phyloP scores from a whole-genome alignment of 2,329 filamentous ascomycete species.

The Exophiala viscosa region DNA sequence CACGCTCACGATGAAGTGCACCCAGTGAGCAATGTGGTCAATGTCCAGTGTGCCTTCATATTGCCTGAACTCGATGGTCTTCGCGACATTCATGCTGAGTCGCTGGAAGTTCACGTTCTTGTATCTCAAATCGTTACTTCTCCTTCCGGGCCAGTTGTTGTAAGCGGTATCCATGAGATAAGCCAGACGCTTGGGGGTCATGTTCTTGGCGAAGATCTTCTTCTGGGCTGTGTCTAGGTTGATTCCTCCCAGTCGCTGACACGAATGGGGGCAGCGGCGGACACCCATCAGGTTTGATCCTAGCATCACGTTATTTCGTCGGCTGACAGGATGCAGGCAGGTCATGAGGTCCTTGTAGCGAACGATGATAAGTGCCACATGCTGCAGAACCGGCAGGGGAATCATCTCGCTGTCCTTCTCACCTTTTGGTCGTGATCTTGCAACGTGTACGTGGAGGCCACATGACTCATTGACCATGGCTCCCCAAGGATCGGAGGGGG shows the following conservation, averaged over 20 bases:
- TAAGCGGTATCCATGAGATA: constrained; percentile 1
- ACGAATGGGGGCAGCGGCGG: constrained; percentile 1
- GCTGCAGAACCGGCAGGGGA: constrained; percentile 7
- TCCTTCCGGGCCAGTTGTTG: background rate
- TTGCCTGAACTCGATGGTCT: constrained; percentile 15
- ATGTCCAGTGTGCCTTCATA: constrained; percentile 7
- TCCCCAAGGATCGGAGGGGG: constrained; percentile 2
- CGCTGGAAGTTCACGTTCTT: constrained; percentile 10
- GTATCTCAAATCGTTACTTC: background rate
- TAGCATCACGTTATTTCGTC: background rate
- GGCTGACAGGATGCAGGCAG: background rate
- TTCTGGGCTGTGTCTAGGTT: background rate
- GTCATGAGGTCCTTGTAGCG: constrained; percentile 9
- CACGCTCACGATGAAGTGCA: constrained; percentile 10
- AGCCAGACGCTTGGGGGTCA: constrained; percentile 5
- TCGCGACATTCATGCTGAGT: background rate
- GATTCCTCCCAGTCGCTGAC: background rate
- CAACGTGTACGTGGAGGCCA: constrained; percentile 10
- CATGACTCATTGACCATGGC: constrained; percentile 2
- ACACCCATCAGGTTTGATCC: constrained; percentile 7
- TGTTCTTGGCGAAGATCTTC: constrained; percentile 9
- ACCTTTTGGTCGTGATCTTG: too few relatives aligned
- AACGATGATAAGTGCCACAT: constrained; percentile 8
- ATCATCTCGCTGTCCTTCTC: background rate
- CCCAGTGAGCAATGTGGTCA: constrained; percentile 5